Evolutionary conservation across 257 asterid species (phyloP).

Genomic region (Solanum virginianum): DNA sequence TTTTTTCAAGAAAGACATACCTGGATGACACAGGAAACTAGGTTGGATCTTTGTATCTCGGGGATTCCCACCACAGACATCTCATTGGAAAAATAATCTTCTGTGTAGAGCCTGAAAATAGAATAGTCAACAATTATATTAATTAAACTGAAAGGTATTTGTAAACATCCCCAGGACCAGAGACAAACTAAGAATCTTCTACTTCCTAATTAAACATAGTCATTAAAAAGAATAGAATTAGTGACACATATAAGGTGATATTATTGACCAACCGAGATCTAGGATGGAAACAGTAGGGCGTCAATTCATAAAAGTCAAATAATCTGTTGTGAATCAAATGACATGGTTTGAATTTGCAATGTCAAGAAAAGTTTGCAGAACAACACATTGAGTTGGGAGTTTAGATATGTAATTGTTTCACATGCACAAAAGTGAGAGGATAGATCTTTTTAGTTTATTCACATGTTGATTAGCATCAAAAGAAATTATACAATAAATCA

Average conservation of each 20-base stretch:
- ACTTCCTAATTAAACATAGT: background rate
- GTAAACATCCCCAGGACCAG: background rate
- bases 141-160: background rate
- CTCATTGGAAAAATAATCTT: constrained; percentile 66
- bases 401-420: background rate
- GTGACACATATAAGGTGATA: background rate
- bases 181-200: background rate
- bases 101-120: constrained; percentile 74
- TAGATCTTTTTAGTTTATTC: background rate
- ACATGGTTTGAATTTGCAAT: background rate
- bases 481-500: no score
- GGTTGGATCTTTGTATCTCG: constrained; percentile 95
- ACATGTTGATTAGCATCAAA: background rate
- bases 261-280: background rate
- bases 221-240: background rate
- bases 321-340: background rate
- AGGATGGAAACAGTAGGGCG: background rate
- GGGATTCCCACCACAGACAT: constrained; percentile 85
- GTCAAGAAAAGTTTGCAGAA: background rate
- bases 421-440: background rate
- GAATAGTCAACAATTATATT: background rate
- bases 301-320: background rate
- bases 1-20: constrained; percentile 19
- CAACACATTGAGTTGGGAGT: background rate
- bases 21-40: constrained; percentile 86